phyloP scores from a whole-genome alignment of 2,329 filamentous ascomycete species.

The Verticillium zaregamsianum region DNA sequence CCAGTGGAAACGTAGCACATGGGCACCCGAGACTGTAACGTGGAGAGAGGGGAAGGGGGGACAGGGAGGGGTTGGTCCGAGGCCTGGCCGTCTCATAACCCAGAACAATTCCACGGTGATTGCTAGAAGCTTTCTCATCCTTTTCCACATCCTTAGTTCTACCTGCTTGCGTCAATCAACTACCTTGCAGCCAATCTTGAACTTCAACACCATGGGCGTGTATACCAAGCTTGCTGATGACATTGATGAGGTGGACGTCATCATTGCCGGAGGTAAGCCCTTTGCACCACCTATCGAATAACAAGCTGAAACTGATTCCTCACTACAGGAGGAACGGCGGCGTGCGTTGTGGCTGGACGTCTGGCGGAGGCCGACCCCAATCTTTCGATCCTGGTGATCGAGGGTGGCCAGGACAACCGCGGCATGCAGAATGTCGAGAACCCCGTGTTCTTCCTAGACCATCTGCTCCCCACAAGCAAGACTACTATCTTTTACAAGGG shows the following conservation, averaged over 20 bases:
- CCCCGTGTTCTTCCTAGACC: constrained; percentile 44
- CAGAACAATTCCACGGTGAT: not conserved
- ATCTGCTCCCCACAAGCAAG: constrained; percentile 72
- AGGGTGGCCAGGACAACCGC: constrained; percentile 50
- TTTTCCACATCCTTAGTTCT: not conserved
- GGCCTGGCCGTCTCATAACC: not conserved
- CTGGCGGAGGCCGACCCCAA: constrained; percentile 44
- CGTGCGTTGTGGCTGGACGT: constrained; percentile 43
- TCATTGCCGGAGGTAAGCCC: constrained; percentile 42
- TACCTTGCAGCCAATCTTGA: not conserved
- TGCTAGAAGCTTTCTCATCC: not conserved
- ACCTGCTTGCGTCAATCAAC: not conserved
- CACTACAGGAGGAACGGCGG: constrained; percentile 38
- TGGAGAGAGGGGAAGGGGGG: not conserved
- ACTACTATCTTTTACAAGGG: constrained; percentile 46
- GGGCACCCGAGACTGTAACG: not conserved
- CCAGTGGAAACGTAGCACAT: not conserved
- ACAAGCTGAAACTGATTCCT: not conserved
- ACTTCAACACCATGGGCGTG: constrained; percentile 18
- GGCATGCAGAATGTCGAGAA: constrained; percentile 42
- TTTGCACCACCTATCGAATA: too few species aligned
- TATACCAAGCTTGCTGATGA: constrained; percentile 21
- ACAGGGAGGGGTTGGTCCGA: not conserved
- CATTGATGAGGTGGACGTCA: constrained; percentile 43
- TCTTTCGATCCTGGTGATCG: constrained; percentile 47